Conservation (phyloP, 2,329 filamentous ascomycete genomes). For the Clonostachys rhizophaga region DNA sequence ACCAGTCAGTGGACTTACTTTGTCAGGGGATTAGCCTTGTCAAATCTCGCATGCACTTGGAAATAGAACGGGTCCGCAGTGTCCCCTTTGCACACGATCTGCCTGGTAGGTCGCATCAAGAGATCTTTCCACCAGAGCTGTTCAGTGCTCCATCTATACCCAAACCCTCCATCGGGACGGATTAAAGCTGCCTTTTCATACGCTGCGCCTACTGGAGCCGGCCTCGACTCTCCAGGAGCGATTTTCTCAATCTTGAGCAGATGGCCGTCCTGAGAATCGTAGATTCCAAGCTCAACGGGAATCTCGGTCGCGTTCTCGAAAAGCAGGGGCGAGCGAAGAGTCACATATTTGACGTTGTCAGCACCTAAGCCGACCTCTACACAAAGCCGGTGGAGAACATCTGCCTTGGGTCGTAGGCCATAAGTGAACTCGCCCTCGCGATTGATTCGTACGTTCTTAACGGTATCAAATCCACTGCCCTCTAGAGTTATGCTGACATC, state of each 20-base stretch:
- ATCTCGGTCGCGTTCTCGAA: slow-evolving; percentile 98
- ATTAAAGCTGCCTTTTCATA: slow-evolving; percentile 86
- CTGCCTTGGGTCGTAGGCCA: slow-evolving; percentile 80
- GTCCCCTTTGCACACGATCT: slow-evolving; percentile 84
- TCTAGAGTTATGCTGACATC: slow-evolving; percentile 81
- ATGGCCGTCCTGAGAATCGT: slow-evolving; percentile 80
- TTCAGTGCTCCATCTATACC: slow-evolving; percentile 91
- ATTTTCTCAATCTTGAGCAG: slow-evolving; percentile 98
- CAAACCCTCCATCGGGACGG: slow-evolving; percentile 91
- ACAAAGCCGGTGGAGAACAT: slow-evolving; percentile 83
- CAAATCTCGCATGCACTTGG: slow-evolving; percentile 83
- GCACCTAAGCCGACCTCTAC: slow-evolving; percentile 87
- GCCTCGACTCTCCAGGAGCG: slow-evolving; percentile 81
- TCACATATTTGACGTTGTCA: slow-evolving; percentile 98
- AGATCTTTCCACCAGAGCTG: slow-evolving; percentile 90
- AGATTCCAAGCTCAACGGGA: slow-evolving; percentile 88
- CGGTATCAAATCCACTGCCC: slow-evolving; percentile 87
- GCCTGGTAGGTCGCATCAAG: slow-evolving; percentile 76
- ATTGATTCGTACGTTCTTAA: slow-evolving; percentile 84
- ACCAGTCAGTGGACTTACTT: slow-evolving; percentile 39
- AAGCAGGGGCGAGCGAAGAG: slow-evolving; percentile 82
- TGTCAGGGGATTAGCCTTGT: slow-evolving; percentile 77
- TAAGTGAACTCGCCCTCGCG: slow-evolving; percentile 94
- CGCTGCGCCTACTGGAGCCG: slow-evolving; percentile 86
- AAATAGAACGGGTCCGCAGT: slow-evolving; percentile 92